Conservation (phyloP, 2,329 filamentous ascomycete species). For the Aspergillus aculeatus region DNA sequence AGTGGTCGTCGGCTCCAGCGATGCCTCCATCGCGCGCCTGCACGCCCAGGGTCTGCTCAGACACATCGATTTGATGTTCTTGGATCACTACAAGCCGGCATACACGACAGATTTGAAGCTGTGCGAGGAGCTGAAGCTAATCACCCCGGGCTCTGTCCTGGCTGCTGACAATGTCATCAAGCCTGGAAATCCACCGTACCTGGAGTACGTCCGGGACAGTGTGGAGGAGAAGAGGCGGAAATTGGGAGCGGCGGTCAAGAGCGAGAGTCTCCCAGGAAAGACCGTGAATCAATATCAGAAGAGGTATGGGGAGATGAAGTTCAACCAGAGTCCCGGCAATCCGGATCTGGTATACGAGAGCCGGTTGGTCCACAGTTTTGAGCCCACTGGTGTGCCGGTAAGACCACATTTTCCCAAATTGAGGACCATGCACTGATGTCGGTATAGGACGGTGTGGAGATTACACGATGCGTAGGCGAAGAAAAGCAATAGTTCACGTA, state of each 20-base stretch:
- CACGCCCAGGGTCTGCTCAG: conserved; percentile 52
- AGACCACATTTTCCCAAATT: not conserved
- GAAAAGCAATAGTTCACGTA: not conserved
- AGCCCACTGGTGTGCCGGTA: not conserved
- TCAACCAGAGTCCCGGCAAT: not conserved
- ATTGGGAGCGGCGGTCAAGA: not conserved
- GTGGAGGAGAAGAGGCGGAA: conserved; percentile 56
- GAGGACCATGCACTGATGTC: not conserved
- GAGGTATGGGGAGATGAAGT: not conserved
- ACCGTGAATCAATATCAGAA: not conserved
- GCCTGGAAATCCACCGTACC: conserved; percentile 46
- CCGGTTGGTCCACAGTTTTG: not conserved
- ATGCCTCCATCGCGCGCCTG: conserved; percentile 61
- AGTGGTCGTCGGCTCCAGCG: conserved; percentile 67
- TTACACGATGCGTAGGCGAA: not conserved
- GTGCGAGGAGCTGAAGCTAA: conserved; percentile 66
- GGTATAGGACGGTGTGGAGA: not conserved
- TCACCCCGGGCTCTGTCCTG: conserved; percentile 47
- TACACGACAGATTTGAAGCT: conserved; percentile 74
- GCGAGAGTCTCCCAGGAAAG: not conserved
- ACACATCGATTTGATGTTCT: conserved; percentile 68
- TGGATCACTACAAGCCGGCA: conserved; percentile 76
- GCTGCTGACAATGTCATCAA: conserved; percentile 45
- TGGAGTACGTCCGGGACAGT: conserved; percentile 64
- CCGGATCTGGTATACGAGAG: not conserved